Evolutionary conservation across 2,329 filamentous ascomycete genomes (phyloP).

Genomic region (Epicoccum nigrum): DNA sequence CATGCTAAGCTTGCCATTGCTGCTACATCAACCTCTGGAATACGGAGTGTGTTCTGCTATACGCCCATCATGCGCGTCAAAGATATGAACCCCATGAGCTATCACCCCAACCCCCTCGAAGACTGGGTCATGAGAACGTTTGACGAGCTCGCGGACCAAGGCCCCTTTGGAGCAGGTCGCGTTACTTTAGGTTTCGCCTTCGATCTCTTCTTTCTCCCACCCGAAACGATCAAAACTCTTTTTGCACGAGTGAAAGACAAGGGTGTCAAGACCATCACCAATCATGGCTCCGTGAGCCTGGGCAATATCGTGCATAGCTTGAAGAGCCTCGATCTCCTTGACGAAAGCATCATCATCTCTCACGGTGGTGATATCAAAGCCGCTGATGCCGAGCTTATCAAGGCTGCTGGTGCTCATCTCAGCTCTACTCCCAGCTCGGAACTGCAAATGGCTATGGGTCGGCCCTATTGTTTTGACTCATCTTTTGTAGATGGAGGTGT

Average conservation of each 20-base stretch:
- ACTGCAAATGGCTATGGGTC: conserved; percentile 55
- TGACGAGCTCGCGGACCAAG: conserved; percentile 40
- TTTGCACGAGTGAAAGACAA: conserved; percentile 47
- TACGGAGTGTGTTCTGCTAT: conserved; percentile 54
- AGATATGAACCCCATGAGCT: conserved; percentile 56
- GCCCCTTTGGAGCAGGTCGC: conserved; percentile 37
- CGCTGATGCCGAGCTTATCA: conserved; percentile 47
- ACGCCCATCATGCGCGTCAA: conserved; percentile 40
- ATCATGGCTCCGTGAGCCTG: conserved; percentile 40
- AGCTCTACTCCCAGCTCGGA: conserved; percentile 59
- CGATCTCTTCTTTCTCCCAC: conserved; percentile 51
- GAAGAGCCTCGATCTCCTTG: conserved; percentile 48
- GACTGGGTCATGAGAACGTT: conserved; percentile 50
- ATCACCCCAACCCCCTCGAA: conserved; percentile 55
- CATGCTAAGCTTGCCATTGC: conserved; percentile 44
- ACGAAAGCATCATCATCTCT: conserved; percentile 52
- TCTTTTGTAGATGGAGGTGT: conserved; percentile 23
- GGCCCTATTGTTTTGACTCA: conserved; percentile 47
- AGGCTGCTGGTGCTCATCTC: conserved; percentile 45
- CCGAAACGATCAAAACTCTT: conserved; percentile 45
- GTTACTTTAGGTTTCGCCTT: conserved; percentile 54
- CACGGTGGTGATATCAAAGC: conserved; percentile 46
- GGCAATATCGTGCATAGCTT: conserved; percentile 28
- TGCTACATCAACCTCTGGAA: conserved; percentile 52
- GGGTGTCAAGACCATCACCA: conserved; percentile 52